Conservation (phyloP, 345 rosid genomes). For the Lagerstroemia speciosa region DNA sequence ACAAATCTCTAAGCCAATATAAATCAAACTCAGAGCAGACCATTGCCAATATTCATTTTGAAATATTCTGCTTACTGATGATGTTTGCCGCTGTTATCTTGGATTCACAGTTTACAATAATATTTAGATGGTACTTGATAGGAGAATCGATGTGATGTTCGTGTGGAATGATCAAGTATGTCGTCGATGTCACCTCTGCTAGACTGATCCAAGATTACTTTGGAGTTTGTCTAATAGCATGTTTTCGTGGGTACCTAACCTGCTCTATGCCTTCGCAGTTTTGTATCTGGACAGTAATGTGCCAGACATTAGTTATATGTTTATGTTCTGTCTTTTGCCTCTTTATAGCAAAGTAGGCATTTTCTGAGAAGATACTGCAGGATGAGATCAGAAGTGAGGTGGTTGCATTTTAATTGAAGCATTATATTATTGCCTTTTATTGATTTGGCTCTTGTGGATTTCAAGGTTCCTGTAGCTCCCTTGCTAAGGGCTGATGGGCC, state of each 20-base stretch:
- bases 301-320: background rate
- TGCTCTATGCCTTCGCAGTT: background rate
- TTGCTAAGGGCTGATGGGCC: conserved; percentile 41
- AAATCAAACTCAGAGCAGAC: background rate
- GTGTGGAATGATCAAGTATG: background rate
- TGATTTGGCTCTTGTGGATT: conserved; percentile 5
- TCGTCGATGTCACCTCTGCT: background rate
- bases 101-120: too few relatives aligned
- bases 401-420: background rate
- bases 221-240: background rate
- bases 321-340: background rate
- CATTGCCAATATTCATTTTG: too few relatives aligned
- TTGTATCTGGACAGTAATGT: background rate
- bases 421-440: conserved; percentile 4
- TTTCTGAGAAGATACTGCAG: background rate
- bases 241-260: background rate
- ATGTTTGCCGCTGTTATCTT: too few relatives aligned
- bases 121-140: background rate
- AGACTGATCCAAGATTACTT: background rate
- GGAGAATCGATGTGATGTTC: background rate
- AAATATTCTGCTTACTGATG: too few relatives aligned
- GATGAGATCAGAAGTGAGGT: background rate
- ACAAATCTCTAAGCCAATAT: background rate
- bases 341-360: background rate
- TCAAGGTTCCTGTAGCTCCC: conserved; percentile 64